Evolutionary conservation across 352 stramenopile genomes (phyloP), one percentile per base, ranked within the genome.

Genomic region (Globisporangium parvum): DNA sequence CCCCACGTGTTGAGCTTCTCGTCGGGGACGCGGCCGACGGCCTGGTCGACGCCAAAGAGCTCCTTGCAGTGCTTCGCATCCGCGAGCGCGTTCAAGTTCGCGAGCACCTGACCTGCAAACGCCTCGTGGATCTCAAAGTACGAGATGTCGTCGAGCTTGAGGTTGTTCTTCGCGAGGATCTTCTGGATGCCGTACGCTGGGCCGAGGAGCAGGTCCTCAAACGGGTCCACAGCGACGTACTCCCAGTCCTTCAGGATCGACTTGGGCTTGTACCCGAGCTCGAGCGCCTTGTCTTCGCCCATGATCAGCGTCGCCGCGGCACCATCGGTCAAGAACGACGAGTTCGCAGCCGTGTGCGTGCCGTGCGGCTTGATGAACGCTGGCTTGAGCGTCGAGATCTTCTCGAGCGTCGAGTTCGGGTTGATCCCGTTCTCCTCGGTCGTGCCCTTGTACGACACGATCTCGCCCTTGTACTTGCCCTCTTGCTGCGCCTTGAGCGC

Each of bases 111-210:
- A 31, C 97, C 97, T 26, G 97, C 96, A 76, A 99, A 99, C 14
- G 97, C 97, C 67, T 99, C 97, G 70, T 99, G 97, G 66, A 99
- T 98, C 82, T 99, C 97, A 62, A 98, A 98, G 53, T 98, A 96
- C 68, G 98, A 96, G 70, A 99, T 98, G 66, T 99, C 96, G 57
- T 90, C 91, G 59, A 88, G 65, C 75, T 73, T 95, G 44, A 96
- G 66, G 59, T 92, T 91, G 73, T 93, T 81, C 58, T 86, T 82
- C 42, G 72, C 68, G 46, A 96, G 63, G 33, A 96, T 70, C 57
- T 91, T 78, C 58, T 88, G 73, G 61, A 96, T 96, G 31, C 78
- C 97, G 69, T 98, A 99, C 11, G 97, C 98, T 9, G 97, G 97
- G 45, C 96, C 96, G 8, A 98, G 74, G 54, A 98, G 62, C 63